phyloP scores from a whole-genome alignment of 345 rosid genomes.

The Citrus glauca region DNA sequence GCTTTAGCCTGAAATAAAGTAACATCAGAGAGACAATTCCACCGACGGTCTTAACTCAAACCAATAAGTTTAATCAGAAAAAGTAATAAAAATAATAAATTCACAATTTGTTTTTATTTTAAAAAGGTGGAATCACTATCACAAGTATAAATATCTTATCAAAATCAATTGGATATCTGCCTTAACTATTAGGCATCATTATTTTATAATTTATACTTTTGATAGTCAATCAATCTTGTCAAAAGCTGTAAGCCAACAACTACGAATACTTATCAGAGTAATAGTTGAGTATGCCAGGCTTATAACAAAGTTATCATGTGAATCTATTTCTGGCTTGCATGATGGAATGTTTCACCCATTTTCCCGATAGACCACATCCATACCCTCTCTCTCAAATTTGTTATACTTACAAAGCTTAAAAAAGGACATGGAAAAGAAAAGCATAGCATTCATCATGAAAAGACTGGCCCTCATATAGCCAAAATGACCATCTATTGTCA shows the following conservation, averaged over 20 bases:
- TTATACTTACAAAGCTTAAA: background rate
- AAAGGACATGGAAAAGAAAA: background rate
- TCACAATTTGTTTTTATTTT: background rate
- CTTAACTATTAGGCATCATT: background rate
- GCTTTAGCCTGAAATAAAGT: constrained; percentile 72
- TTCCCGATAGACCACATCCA: background rate
- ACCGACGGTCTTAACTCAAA: background rate
- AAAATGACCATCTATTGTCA: background rate
- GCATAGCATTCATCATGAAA: background rate
- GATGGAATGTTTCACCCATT: background rate
- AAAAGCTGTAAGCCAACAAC: background rate
- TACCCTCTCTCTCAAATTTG: background rate
- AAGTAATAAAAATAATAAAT: background rate
- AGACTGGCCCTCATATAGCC: background rate
- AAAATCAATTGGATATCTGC: background rate
- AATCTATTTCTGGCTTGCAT: background rate
- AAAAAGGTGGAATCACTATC: background rate
- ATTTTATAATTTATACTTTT: too few species aligned
- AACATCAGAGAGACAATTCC: background rate
- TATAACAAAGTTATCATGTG: background rate
- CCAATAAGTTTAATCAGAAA: background rate
- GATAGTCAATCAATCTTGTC: background rate
- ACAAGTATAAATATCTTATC: background rate
- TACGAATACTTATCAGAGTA: background rate
- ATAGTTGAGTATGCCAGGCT: background rate